Conservation (phyloP, 345 rosid genomes). For the Sonneratia caseolaris region DNA sequence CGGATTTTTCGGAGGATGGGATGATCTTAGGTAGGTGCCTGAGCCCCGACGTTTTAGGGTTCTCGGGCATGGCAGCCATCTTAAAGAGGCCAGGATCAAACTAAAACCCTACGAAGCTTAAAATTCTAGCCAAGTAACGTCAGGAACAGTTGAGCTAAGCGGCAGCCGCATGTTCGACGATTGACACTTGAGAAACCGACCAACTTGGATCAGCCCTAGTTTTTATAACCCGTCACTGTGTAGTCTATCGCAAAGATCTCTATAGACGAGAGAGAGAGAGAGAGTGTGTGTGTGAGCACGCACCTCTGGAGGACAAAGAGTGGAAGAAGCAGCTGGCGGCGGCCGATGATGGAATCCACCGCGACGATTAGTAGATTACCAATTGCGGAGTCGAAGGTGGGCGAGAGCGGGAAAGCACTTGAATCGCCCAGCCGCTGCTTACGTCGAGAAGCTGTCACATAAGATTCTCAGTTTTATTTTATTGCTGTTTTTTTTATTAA, state of each 20-base stretch:
- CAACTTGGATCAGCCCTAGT: not conserved
- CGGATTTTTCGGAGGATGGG: not conserved
- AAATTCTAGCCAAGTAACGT: not conserved
- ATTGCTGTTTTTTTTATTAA: no score
- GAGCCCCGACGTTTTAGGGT: not conserved
- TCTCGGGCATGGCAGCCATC: conserved; percentile 8
- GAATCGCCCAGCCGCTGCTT: no score
- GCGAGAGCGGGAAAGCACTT: not conserved
- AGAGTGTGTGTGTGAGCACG: not conserved
- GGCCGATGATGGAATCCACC: not conserved
- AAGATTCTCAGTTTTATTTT: no score
- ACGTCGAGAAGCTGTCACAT: no score
- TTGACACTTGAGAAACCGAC: not conserved
- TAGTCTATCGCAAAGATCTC: not conserved
- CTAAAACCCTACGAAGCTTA: conserved; percentile 3
- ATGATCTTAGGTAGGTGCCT: conserved; percentile 4
- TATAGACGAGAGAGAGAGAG: not conserved
- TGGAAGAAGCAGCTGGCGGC: not conserved
- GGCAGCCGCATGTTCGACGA: not conserved
- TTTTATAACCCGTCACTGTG: not conserved
- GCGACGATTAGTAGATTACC: not conserved
- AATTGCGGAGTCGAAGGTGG: not conserved
- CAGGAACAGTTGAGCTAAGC: not conserved
- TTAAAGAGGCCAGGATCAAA: not conserved
- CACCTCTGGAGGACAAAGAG: not conserved